Conservation (phyloP, 768 basidiomycete species). For the Boletellus ananas region DNA sequence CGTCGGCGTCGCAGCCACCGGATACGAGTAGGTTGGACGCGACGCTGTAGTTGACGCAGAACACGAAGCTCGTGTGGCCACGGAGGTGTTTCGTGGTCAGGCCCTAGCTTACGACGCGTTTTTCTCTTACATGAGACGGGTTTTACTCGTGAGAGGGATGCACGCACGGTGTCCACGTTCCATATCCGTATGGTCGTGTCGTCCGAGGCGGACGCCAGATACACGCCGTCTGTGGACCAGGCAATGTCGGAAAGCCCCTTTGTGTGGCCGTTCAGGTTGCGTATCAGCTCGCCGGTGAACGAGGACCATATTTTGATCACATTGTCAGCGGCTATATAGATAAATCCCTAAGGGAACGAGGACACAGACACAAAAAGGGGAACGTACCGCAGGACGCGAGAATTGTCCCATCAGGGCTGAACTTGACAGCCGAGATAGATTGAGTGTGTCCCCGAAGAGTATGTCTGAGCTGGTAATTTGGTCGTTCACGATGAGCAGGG, state of each 20-base stretch:
- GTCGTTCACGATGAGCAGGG: conserved; percentile 39
- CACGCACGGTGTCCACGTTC: conserved; percentile 74
- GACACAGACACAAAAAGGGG: not conserved
- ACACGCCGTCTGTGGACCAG: conserved; percentile 80
- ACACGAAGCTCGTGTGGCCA: conserved; percentile 85
- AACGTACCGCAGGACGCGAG: conserved; percentile 84
- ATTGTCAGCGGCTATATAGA: conserved; percentile 68
- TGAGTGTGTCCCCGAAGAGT: conserved; percentile 73
- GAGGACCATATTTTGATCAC: conserved; percentile 82
- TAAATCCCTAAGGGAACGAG: not conserved
- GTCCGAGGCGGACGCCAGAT: conserved; percentile 89
- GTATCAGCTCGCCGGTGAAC: conserved; percentile 70
- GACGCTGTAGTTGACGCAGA: conserved; percentile 89
- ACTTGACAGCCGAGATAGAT: conserved; percentile 86
- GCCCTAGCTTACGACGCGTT: conserved; percentile 43
- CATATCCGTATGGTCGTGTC: conserved; percentile 88
- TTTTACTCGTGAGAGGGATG: conserved; percentile 4
- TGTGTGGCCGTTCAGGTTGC: conserved; percentile 71
- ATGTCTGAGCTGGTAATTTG: conserved; percentile 68
- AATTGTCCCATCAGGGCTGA: conserved; percentile 82
- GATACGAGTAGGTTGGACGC: conserved; percentile 86
- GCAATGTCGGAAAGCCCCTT: conserved; percentile 86
- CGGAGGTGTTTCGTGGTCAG: conserved; percentile 65
- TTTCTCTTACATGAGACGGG: not conserved
- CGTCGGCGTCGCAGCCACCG: conserved; percentile 89